These are phyloP conservation scores for Crotalaria pallida DNA, from an alignment of 306 rosid species.

Conservation along the genomic window DNA sequence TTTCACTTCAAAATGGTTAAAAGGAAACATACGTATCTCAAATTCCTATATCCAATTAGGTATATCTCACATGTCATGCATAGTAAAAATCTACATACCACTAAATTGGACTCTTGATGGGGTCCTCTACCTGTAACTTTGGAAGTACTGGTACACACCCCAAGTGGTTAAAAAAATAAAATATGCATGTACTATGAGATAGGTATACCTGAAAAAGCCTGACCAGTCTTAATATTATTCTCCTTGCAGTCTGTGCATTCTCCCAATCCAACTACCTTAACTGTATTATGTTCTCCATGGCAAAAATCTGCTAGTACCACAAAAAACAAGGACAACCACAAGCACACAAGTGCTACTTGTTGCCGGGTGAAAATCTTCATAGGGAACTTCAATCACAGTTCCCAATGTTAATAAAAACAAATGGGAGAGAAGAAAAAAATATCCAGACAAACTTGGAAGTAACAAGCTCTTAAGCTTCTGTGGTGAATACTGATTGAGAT, in stretches of 20 bases:
- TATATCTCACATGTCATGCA: neutral
- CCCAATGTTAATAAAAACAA: neutral
- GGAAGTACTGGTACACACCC: neutral
- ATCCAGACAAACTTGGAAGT: neutral
- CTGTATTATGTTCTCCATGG: conserved; percentile 46
- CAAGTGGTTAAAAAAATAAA: neutral
- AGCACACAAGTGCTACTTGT: conserved; percentile 49
- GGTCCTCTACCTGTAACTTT: neutral
- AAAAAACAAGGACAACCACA: conserved; percentile 41
- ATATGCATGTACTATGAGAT: neutral
- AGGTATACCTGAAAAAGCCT: conserved; percentile 72
- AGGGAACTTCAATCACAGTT: conserved; percentile 11
- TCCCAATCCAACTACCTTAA: conserved; percentile 74
- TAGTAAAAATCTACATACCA: neutral
- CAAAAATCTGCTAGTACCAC: conserved; percentile 39
- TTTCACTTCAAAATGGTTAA: neutral
- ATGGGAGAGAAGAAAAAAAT: neutral
- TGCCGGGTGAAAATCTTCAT: conserved; percentile 40
- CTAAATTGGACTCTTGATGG: neutral
- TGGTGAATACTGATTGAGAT: neutral
- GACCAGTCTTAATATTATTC: conserved; percentile 46
- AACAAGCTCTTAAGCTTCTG: conserved; percentile 33
- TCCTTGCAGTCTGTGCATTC: conserved; percentile 72
- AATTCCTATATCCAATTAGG: neutral
- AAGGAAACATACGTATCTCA: neutral